These are phyloP conservation scores for Podospora pseudopauciseta DNA, from an alignment of 495 filamentous ascomycete genomes.

Conservation along the genomic window DNA sequence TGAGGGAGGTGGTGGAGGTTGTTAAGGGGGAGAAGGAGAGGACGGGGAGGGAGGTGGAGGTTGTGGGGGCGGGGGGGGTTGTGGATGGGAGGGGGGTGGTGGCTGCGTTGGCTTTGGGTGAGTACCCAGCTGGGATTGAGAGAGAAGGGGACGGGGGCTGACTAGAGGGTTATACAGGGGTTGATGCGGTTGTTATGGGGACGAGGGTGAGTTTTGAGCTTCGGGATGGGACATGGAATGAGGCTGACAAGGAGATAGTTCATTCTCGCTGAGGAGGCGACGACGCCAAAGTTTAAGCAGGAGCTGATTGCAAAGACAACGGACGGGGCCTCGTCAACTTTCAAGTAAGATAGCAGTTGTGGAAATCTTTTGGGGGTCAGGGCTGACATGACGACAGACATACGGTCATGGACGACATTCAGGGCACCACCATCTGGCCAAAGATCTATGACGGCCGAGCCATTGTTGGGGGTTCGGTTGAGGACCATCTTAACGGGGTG, in stretches of 20 bases:
- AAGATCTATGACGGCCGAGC: slow-evolving; percentile 60
- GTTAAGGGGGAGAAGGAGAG: slow-evolving; percentile 38
- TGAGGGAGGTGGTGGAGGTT: slow-evolving; percentile 47
- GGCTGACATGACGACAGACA: slow-evolving; percentile 37
- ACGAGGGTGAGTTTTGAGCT: slow-evolving; percentile 52
- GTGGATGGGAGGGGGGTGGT: slow-evolving; percentile 62
- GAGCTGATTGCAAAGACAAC: slow-evolving; percentile 55
- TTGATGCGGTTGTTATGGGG: slow-evolving; percentile 64
- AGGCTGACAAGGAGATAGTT: slow-evolving; percentile 33
- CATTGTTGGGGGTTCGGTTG: slow-evolving; percentile 56
- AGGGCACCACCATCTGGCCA: slow-evolving; percentile 65
- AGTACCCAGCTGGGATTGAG: slow-evolving; percentile 4
- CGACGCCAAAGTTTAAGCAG: slow-evolving; percentile 57
- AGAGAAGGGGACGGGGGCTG: background rate
- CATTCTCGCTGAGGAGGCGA: slow-evolving; percentile 62
- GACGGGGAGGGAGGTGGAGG: slow-evolving; percentile 41
- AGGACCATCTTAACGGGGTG: slow-evolving; percentile 54
- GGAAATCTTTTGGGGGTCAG: background rate
- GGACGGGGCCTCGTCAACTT: slow-evolving; percentile 63
- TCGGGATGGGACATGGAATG: background rate
- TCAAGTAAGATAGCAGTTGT: slow-evolving; percentile 39
- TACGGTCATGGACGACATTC: slow-evolving; percentile 64
- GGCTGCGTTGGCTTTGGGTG: slow-evolving; percentile 60
- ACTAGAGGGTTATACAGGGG: slow-evolving; percentile 30
- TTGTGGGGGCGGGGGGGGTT: slow-evolving; percentile 73